Conservation (phyloP, 441 rosid species). For the Erodium moschatum region DNA sequence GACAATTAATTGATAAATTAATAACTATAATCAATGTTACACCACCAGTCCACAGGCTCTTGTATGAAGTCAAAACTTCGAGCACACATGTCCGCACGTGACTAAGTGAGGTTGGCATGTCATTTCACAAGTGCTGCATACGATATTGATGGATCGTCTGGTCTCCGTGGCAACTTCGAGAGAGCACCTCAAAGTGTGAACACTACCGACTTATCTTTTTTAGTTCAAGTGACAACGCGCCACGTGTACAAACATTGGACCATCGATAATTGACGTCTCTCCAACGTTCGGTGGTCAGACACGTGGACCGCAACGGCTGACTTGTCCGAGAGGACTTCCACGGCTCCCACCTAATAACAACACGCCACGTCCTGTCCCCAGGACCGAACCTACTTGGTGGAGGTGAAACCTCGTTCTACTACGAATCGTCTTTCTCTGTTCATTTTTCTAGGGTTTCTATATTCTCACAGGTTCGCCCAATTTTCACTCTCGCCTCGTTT, state of each 20-base stretch:
- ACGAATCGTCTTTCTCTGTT: neutral
- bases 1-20: too few species aligned
- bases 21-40: too few species aligned
- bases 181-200: neutral
- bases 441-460: neutral
- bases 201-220: neutral
- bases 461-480: slow-evolving; percentile 5
- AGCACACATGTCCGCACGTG: neutral
- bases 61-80: neutral
- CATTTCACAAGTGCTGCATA: neutral
- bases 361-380: neutral
- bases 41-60: too few species aligned
- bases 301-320: neutral
- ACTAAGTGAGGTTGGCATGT: neutral
- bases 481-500: neutral
- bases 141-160: neutral
- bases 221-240: neutral
- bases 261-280: neutral
- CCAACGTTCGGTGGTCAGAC: neutral
- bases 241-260: neutral
- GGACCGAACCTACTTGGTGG: neutral
- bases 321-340: neutral
- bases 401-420: neutral
- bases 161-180: neutral
- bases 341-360: neutral